Base-by-base conservation (phyloP, 2,329 filamentous ascomycete species). In the Diplodia sapinea region DNA sequence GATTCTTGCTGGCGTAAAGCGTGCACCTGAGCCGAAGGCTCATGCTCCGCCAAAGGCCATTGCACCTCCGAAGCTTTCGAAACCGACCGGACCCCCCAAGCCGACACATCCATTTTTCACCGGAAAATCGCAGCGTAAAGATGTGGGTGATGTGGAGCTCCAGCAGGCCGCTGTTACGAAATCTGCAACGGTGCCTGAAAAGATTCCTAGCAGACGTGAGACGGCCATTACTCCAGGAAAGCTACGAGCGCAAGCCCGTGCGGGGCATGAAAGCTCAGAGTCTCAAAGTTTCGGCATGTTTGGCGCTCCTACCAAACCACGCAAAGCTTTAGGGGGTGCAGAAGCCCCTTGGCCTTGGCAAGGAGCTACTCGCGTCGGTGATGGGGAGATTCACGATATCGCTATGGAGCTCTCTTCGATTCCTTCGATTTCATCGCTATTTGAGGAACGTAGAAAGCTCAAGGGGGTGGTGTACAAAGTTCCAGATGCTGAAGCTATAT, bases 331-430 rank as follows among this genome's bases (percentile, higher is more conserved):
- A n/a, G 87, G 89, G 0, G 91, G 90, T 2, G 83, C 82, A 70
- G 83, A 91, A 65, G 86, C 91, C 3, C 82, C 87, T n/a, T 95
- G 91, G 89, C 92, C 92, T 47, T 85, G 86, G 59, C 83, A 84
- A 70, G 89, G 83, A 7, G 87, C 87, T 74, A 79, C 83, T 0
- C 91, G 93, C 75, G 79, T 93, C 51, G 85, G 89, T 66, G 88
- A 85, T 20, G 15, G 31, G 1, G 64, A 20, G n/a, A 29, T n/a
- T n/a, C n/a, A 8, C 3, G 12, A 29, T 15, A 17, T 7, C 13
- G 15, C 40, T 6, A 49, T 33, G 40, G 57, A 23, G 17, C 23
- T 13, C 36, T 33, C 40, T 7, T 23, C 57, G 4, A 17, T 20
- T 2, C 7, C 13, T 13, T 20, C 57, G 20, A 13, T 11, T 12